Evolutionary conservation across 495 filamentous ascomycete species (phyloP).

Genomic region (Pseudomonodictys pantanalensis): DNA sequence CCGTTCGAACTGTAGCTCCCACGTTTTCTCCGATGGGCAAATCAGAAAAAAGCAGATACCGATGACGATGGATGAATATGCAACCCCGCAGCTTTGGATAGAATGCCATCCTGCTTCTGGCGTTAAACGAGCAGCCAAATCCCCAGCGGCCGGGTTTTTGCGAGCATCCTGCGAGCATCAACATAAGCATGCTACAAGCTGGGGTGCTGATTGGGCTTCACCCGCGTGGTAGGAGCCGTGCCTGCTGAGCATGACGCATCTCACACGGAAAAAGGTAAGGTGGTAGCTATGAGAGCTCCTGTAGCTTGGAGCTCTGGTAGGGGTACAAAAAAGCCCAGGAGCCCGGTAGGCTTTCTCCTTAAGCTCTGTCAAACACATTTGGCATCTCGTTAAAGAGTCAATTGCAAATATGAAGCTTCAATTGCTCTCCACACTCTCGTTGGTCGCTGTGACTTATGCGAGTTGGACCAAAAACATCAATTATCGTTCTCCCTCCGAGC

Average conservation of each 20-base stretch:
- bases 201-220: constrained; percentile 4
- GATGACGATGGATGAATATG: background rate
- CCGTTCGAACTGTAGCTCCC: background rate
- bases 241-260: constrained; percentile 19
- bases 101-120: background rate
- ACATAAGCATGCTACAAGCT: constrained; percentile 3
- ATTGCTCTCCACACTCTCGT: constrained; percentile 5
- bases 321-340: constrained; percentile 12
- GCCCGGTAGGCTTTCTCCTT: background rate
- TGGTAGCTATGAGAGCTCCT: background rate
- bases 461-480: constrained; percentile 52
- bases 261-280: background rate
- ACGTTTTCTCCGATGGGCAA: constrained; percentile 5
- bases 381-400: constrained; percentile 1
- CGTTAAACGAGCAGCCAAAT: background rate
- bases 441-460: constrained; percentile 25
- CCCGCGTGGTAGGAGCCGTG: background rate
- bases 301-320: background rate
- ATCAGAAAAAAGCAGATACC: constrained; percentile 8
- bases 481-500: constrained; percentile 57
- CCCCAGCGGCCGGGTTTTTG: background rate
- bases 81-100: background rate
- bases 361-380: background rate
- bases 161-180: no score
- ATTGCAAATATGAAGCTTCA: constrained; percentile 27